A percentile compares a stretch with the other conserved stretches of the same genome.
Evolutionary conservation across 2,329 filamentous ascomycete genomes (phyloP).

Genomic region (Arthrinium puccinioides): DNA sequence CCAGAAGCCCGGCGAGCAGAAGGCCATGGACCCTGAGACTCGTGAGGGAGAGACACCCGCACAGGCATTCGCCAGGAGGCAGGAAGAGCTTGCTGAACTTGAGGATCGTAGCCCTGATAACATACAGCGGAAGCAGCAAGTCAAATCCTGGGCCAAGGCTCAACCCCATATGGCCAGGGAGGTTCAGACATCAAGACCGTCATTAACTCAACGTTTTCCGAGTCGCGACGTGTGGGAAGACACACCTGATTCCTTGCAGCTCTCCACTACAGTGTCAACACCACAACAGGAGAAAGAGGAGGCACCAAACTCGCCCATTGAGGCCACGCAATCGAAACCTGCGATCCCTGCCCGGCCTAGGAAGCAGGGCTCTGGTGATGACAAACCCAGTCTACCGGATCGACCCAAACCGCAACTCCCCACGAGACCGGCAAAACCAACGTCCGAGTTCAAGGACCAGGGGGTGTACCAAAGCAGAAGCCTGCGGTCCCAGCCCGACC

Average conservation of each 20-base stretch:
- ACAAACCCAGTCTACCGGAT: slow-evolving; percentile 39
- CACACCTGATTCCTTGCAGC: slow-evolving; percentile 71
- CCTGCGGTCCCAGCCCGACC: slow-evolving; percentile 75
- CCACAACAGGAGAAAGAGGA: slow-evolving; percentile 41
- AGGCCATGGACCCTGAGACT: slow-evolving; percentile 23
- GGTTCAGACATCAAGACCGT: slow-evolving; percentile 39
- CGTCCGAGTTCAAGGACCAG: slow-evolving; percentile 29
- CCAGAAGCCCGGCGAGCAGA: slow-evolving; percentile 17
- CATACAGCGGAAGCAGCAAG: slow-evolving; percentile 42
- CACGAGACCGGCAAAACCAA: slow-evolving; percentile 35
- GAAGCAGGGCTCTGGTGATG: slow-evolving; percentile 28
- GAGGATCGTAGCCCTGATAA: slow-evolving; percentile 40
- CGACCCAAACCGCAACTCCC: slow-evolving; percentile 56
- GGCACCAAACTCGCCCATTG: slow-evolving; percentile 28
- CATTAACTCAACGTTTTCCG: slow-evolving; percentile 67
- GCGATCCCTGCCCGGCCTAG: slow-evolving; percentile 49
- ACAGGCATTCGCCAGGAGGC: slow-evolving; percentile 58
- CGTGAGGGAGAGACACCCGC: slow-evolving; percentile 48
- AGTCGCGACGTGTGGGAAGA: slow-evolving; percentile 96
- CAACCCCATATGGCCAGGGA: slow-evolving; percentile 45
- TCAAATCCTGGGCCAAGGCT: slow-evolving; percentile 37
- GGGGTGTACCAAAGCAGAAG: slow-evolving; percentile 60
- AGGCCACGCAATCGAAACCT: slow-evolving; percentile 43
- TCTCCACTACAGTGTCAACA: slow-evolving; percentile 65
- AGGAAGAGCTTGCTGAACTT: slow-evolving; percentile 57